A percentile compares a stretch with the other conserved stretches of the same genome.
Evolutionary conservation across 1,284 basidiomycete genomes (phyloP).

Genomic region (Moesziomyces globuligerus): DNA sequence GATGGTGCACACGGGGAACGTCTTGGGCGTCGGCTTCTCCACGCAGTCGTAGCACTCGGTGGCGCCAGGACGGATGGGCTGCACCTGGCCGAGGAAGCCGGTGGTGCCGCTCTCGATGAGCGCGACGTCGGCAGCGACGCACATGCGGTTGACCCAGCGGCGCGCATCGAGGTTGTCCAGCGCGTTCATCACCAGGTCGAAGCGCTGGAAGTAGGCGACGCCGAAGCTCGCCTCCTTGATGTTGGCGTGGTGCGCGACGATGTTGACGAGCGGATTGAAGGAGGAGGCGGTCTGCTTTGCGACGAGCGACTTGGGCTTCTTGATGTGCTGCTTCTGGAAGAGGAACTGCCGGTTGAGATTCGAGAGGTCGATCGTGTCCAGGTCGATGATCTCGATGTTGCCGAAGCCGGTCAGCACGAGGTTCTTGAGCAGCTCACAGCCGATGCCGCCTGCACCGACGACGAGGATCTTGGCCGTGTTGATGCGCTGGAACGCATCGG

Average conservation of each 20-base stretch:
- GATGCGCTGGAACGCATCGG: constrained; percentile 25
- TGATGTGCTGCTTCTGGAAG: constrained; percentile 96
- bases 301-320: constrained; percentile 92
- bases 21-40: constrained; percentile 85
- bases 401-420: constrained; percentile 91
- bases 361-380: constrained; percentile 98
- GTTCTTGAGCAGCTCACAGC: constrained; percentile 97
- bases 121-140: constrained; percentile 87
- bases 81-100: constrained; percentile 82
- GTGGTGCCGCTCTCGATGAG: constrained; percentile 96
- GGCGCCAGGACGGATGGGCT: constrained; percentile 34
- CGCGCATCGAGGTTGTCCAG: constrained; percentile 79
- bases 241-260: constrained; percentile 90
- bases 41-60: constrained; percentile 66
- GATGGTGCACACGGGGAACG: constrained; percentile 97
- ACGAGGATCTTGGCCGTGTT: constrained; percentile 73
- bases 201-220: constrained; percentile 85
- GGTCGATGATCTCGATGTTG: constrained; percentile 87
- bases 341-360: constrained; percentile 98
- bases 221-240: constrained; percentile 95
- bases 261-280: constrained; percentile 91
- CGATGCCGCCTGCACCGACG: constrained; percentile 97
- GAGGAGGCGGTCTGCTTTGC: constrained; percentile 86
- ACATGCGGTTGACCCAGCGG: constrained; percentile 84
- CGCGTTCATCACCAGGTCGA: constrained; percentile 94